Evolutionary conservation across 176 grass and related monocot genomes (phyloP).

Genomic region (Leersia perrieri): DNA sequence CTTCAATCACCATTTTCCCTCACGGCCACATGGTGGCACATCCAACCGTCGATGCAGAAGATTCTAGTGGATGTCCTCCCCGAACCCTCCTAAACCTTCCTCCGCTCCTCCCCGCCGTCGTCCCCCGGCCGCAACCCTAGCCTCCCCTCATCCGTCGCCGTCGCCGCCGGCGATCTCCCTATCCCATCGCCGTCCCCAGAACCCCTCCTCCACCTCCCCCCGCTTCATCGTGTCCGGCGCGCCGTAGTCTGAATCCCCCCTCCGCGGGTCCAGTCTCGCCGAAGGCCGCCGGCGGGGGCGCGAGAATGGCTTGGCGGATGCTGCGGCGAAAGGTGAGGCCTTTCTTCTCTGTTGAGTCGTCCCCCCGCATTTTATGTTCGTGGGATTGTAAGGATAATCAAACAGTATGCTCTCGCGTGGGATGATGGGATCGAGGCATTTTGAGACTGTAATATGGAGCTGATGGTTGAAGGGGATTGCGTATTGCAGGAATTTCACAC

Average conservation of each 20-base stretch:
- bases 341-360: neutral
- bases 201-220: neutral
- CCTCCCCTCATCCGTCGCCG: constrained; percentile 1
- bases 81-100: neutral
- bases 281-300: neutral
- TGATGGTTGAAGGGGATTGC: neutral
- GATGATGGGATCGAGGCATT: neutral
- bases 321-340: constrained; percentile 45
- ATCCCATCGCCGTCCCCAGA: neutral
- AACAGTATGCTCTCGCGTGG: neutral
- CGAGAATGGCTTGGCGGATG: constrained; percentile 55
- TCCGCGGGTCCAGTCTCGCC: neutral
- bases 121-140: neutral
- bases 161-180: neutral
- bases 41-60: too few species aligned
- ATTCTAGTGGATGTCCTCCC: too few species aligned
- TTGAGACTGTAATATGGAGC: neutral
- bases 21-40: too few species aligned
- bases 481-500: constrained; percentile 36
- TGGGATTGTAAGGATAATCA: neutral
- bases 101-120: neutral
- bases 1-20: too few species aligned
- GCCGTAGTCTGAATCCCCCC: neutral
- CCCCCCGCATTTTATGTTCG: neutral
- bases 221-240: neutral